These are phyloP conservation scores for Meyerozyma athensensis DNA, from an alignment of 1,139 yeast species.

Conservation along the genomic window DNA sequence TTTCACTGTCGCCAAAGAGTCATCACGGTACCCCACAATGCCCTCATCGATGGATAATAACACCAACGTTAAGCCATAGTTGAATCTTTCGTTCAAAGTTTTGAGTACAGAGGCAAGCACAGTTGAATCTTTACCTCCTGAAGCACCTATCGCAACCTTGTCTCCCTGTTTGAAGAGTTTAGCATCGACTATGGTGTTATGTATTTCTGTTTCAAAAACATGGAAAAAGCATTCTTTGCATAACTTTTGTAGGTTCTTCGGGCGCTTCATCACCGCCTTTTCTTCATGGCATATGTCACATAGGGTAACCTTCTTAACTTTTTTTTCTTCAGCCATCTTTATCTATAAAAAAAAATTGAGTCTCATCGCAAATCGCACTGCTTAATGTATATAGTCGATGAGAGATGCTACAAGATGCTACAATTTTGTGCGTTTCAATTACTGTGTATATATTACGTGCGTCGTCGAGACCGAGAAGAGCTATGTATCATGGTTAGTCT, in stretches of 20 bases:
- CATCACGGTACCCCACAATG: conserved; percentile 94
- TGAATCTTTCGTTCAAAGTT: conserved; percentile 78
- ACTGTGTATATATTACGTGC: conserved; percentile 3
- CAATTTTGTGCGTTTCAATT: conserved; percentile 1
- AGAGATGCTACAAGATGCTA: too few relatives aligned
- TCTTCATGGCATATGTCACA: conserved; percentile 87
- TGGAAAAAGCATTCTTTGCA: conserved; percentile 87
- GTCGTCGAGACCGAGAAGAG: conserved; percentile 2
- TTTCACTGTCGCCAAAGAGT: conserved; percentile 92
- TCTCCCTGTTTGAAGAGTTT: conserved; percentile 76
- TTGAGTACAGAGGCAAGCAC: conserved; percentile 88
- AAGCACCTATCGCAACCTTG: conserved; percentile 92
- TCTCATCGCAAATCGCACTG: background rate
- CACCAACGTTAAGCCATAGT: conserved; percentile 80
- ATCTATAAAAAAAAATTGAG: background rate
- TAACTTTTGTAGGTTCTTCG: conserved; percentile 86
- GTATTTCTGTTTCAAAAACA: conserved; percentile 94
- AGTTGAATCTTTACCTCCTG: conserved; percentile 98
- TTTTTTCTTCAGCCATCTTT: conserved; percentile 10
- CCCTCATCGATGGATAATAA: conserved; percentile 94
- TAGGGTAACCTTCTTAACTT: conserved; percentile 37
- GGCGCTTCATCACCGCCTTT: conserved; percentile 85
- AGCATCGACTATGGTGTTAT: conserved; percentile 74
- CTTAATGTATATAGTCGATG: background rate
- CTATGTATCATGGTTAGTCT: conserved; percentile 5